Base-by-base conservation (phyloP, 2,329 filamentous ascomycete species). In the Tolypocladium cylindrosporum region DNA sequence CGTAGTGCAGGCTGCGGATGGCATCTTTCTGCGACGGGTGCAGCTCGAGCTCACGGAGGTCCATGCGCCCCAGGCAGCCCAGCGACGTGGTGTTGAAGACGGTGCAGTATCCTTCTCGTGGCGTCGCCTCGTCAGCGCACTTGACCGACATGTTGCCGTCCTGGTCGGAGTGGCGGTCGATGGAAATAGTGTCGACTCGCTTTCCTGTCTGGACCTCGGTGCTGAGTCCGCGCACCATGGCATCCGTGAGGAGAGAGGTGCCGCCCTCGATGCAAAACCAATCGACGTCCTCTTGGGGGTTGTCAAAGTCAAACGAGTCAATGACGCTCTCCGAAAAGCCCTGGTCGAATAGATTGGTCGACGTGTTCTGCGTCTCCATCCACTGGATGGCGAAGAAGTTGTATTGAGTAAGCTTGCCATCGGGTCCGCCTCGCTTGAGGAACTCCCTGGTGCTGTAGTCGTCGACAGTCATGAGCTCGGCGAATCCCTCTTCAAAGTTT, bases 201-300 rank as follows among this genome's bases (percentile, higher is more conserved):
- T 48, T 48, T 31, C 45, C 45, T 19, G 24, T 48, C 14, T 48
- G 45, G 3, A 48, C 14, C 14, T 10, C 19, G 27, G 24, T 1
- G 3, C 14, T 31, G 24, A 48, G 45, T 4, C 45, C 27, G 14
- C 45, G 24, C 24, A 8, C 85, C 66, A 82, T 84, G 1, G 89
- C 19, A 19, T 55, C 54, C 9, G 54, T 34, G 39, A 45, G 39
- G 14, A 55, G 39, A 21, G 54, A 34, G 24, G 39, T 55, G 27
- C 54, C 54, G 27, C 54, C 54, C 39, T 45, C 54, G 40, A 55
- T 55, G 16, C 7, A 55, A 16, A 55, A 42, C 54, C 54, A 55
- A 3, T 65, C 24, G 13, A 59, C 57, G 4, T 61, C 41, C 40
- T 57, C 48, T 9, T 57, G 34, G 14, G 57, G 48, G n/a, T 54